These are phyloP conservation scores for Saussurea involucrata DNA, from an alignment of 129 eudicot genomes.

Conservation along the genomic window DNA sequence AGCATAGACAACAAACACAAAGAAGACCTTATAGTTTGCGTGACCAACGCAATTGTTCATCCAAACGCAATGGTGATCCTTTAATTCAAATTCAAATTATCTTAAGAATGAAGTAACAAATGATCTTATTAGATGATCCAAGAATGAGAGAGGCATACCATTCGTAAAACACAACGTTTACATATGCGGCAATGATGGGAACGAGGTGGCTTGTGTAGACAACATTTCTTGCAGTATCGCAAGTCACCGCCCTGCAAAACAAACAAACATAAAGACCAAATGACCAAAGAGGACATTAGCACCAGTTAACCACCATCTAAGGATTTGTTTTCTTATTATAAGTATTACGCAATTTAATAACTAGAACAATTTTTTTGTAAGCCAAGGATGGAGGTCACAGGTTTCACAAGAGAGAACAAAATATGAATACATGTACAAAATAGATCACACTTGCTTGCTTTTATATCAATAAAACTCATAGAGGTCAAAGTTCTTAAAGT, in stretches of 20 bases:
- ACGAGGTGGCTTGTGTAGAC: conserved; percentile 88
- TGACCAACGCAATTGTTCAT: conserved; percentile 96
- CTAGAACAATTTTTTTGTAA: too few species aligned
- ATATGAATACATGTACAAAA: too few species aligned
- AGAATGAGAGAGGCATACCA: conserved; percentile 50
- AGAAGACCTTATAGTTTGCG: conserved; percentile 85
- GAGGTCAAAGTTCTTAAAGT: neutral
- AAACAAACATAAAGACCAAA: neutral
- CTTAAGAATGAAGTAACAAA: conserved; percentile 4
- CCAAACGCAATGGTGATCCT: conserved; percentile 99
- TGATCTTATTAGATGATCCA: neutral
- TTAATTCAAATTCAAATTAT: conserved; percentile 30
- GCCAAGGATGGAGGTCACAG: too few species aligned
- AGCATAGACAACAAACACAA: conserved; percentile 70
- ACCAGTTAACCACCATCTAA: too few species aligned
- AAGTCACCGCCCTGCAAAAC: conserved; percentile 86
- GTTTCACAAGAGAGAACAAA: too few species aligned
- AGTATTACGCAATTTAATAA: too few species aligned
- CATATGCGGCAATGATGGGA: conserved; percentile 96
- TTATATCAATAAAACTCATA: neutral
- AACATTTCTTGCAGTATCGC: conserved; percentile 91
- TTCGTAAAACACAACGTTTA: conserved; percentile 87
- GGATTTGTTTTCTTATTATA: too few species aligned
- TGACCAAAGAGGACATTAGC: too few species aligned
- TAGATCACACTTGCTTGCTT: too few species aligned